These are phyloP conservation scores for Jamesozyma hellenica DNA, from an alignment of 805 yeast species.

Conservation along the genomic window DNA sequence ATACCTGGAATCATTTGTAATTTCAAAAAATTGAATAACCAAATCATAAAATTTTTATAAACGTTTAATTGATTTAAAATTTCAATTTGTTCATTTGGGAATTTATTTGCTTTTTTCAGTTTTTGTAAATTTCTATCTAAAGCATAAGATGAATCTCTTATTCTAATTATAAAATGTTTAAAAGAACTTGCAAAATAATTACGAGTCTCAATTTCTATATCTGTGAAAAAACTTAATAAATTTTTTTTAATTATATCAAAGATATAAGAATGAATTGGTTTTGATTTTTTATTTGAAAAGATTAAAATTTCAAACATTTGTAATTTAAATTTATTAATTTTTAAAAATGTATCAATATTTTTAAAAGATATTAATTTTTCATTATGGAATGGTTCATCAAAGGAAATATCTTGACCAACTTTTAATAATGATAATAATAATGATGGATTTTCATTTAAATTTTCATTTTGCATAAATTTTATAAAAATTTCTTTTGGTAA, in stretches of 20 bases:
- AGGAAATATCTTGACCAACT: constrained; percentile 52
- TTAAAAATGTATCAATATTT: constrained; percentile 33
- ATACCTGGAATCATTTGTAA: constrained; percentile 42
- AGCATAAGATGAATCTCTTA: constrained; percentile 60
- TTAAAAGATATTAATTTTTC: constrained; percentile 28
- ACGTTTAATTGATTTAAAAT: constrained; percentile 24
- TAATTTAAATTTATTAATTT: constrained; percentile 37
- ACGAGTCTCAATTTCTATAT: constrained; percentile 57
- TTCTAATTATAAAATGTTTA: constrained; percentile 50
- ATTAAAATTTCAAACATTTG: constrained; percentile 53
- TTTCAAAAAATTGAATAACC: constrained; percentile 32
- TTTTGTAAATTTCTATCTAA: constrained; percentile 42
- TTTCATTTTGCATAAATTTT: constrained; percentile 23
- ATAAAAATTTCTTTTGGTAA: constrained; percentile 37
- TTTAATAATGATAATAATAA: constrained; percentile 46
- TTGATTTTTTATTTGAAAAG: constrained; percentile 51
- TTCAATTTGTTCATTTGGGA: constrained; percentile 31
- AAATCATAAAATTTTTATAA: constrained; percentile 33
- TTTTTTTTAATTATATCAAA: constrained; percentile 36
- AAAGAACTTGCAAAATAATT: constrained; percentile 54
- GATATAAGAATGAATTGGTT: constrained; percentile 39
- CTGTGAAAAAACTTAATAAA: constrained; percentile 47
- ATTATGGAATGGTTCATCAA: constrained; percentile 41
- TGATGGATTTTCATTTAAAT: constrained; percentile 24
- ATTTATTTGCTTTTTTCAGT: constrained; percentile 29